phyloP scores from a whole-genome alignment of 768 basidiomycete species.

The Rhodotorula sphaerocarpa region DNA sequence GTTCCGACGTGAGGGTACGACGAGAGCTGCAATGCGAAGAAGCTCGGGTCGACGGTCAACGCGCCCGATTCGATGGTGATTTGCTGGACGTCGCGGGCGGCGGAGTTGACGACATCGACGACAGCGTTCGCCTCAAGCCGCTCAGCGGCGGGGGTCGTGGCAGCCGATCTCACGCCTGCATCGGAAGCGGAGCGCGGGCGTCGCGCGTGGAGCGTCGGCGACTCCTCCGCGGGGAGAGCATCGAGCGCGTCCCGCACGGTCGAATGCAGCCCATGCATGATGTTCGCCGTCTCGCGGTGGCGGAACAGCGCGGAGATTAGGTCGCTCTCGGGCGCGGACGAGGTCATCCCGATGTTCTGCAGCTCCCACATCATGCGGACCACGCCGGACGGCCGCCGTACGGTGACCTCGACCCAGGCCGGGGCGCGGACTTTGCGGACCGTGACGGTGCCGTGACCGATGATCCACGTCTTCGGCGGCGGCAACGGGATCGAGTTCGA shows the following conservation, averaged over 20 bases:
- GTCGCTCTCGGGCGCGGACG: conserved; percentile 27
- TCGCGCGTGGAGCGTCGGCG: conserved; percentile 6
- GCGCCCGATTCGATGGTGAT: conserved; percentile 33
- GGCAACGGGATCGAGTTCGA: conserved; percentile 1
- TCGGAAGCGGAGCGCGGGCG: conserved; percentile 16
- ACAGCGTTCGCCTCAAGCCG: conserved; percentile 18
- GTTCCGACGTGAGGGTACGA: conserved; percentile 53
- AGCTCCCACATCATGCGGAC: conserved; percentile 73
- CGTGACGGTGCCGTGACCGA: conserved; percentile 76
- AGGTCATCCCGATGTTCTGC: conserved; percentile 82
- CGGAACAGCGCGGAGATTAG: conserved; percentile 31
- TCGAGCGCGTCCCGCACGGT: conserved; percentile 21
- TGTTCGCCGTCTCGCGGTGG: conserved; percentile 23
- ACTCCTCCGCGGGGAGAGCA: not conserved
- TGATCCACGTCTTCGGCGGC: conserved; percentile 54
- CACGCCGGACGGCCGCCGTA: conserved; percentile 78
- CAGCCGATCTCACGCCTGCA: too few species aligned
- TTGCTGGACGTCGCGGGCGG: conserved; percentile 17
- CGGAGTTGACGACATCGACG: conserved; percentile 20
- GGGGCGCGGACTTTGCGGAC: conserved; percentile 61
- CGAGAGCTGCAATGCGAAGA: conserved; percentile 72
- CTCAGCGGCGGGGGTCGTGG: not conserved
- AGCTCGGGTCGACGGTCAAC: conserved; percentile 34
- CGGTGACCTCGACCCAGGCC: conserved; percentile 82
- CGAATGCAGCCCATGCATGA: conserved; percentile 23